Evolutionary conservation across 2,329 filamentous ascomycete genomes (phyloP), one percentile per base, ranked within the genome.

Genomic region (Sporothrix luriei): DNA sequence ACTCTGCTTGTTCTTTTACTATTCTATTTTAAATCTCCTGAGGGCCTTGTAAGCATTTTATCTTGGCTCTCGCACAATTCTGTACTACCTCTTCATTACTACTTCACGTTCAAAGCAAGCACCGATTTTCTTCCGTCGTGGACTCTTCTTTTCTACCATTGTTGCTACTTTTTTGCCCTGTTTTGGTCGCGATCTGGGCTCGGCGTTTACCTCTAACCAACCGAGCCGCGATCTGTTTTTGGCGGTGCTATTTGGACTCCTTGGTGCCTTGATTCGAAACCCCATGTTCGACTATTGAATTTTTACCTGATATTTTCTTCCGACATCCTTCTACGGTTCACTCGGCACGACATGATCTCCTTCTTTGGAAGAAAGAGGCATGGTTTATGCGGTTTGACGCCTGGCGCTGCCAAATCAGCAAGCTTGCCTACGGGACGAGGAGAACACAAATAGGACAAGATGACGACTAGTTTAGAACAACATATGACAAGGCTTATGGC

Each of bases 11-110:
- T 62, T 62, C 38, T 46, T 46, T 46, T 21, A 46, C 10, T 62
- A 62, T 62, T 62, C 13, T 62, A 43, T 62, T 62, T 46, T 62
- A 62, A 62, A 59, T 26, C 57, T 26, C 2, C 11, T 13, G 40
- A 62, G n/a, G n/a, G 38, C 38, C 55, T 6, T 26, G 13, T n/a
- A 46, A 26, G 4, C 9, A 26, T 24, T 19, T 46, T 46, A 7
- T 59, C 55, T 21, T 40, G 38, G 55, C 40, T 24, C 57, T 62
- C 57, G 38, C 11, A 49, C 48, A 43, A 16, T 33, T 62, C 13
- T 62, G 57, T 62, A 62, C 57, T 26, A 62, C 33, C 14, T 46
- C 21, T 21, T 43, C 6, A 49, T 49, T 64, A 29, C n/a, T 48
- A 46, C 2, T 26, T 49, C 21, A 29, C 21, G n/a, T 33, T 33